phyloP scores from a whole-genome alignment of 768 basidiomycete species.

The Cubamyces lactineus region DNA sequence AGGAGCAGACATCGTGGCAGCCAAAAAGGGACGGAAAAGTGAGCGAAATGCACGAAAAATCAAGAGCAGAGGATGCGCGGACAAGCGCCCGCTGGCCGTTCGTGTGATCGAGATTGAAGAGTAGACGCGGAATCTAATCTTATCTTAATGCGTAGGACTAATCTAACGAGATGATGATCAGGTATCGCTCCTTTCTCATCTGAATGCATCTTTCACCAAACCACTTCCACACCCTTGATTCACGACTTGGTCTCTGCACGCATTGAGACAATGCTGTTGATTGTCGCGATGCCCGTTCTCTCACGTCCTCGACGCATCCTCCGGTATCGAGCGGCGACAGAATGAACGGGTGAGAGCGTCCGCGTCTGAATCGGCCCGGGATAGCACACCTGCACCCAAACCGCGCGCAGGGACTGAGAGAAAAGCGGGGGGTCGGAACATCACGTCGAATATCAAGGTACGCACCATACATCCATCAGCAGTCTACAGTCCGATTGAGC shows the following conservation, averaged over 20 bases:
- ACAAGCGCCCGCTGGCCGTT: slow-evolving; percentile 1
- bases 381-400: background rate
- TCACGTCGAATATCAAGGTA: slow-evolving; percentile 1
- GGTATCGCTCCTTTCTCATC: background rate
- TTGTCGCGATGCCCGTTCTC: background rate
- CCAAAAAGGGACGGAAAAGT: background rate
- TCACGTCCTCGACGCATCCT: background rate
- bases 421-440: background rate
- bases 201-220: background rate
- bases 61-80: background rate
- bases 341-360: slow-evolving; percentile 1
- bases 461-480: background rate
- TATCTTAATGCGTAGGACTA: background rate
- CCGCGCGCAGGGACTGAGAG: background rate
- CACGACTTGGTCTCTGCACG: too few species aligned
- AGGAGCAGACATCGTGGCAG: slow-evolving; percentile 11
- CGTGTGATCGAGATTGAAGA: slow-evolving; percentile 5
- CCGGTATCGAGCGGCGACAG: slow-evolving; percentile 6
- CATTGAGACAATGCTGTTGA: too few species aligned
- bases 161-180: too few species aligned
- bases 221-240: too few species aligned
- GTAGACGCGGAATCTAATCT: slow-evolving; percentile 18
- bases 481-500: background rate
- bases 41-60: slow-evolving; percentile 6
- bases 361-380: background rate